Evolutionary conservation across 2,329 filamentous ascomycete genomes (phyloP), one percentile per base, ranked within the genome.

Genomic region (Orbilia ellipsospora): DNA sequence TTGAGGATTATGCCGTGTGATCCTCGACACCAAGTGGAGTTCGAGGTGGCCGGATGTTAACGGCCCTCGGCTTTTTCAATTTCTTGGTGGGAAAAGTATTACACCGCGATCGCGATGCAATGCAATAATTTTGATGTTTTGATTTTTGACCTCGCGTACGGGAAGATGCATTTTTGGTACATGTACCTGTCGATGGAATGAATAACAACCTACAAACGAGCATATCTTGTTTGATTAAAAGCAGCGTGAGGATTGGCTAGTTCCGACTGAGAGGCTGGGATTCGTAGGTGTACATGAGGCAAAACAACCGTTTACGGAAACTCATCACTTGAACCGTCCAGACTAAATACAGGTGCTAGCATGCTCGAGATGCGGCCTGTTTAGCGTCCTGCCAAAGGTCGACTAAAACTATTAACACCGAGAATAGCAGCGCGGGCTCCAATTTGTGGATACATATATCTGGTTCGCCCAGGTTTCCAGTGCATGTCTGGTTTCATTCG

Each of bases 281-380:
- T 74, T 74, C 48, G 63, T 67, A 48, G 44, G 62, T 56, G 56
- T 57, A 51, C 42, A 44, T 51, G 36, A 69, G 72, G 72, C 72
- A 75, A 75, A 75, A 75, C 72, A 75, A 60, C 72, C 72, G 72
- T 69, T 75, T 75, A 69, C 57, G 72, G 72, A 75, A 75, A 75
- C 59, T 75, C 72, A 69, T 69, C 72, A 63, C 60, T 54, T 63
- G 66, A 52, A 70, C 66, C 66, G 40, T 63, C 72, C 59, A 63
- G 36, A 57, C 51, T 74, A 62, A 61, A 62, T 36, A 10, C 31
- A 36, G 28, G 28, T 31, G 45, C 55, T 45, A 44, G 59, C 45
- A 26, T 26, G 36, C 42, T 54, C 42, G 50, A 56, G 36, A 55
- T 69, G 55, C 50, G 62, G 51, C 36, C 23, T 62, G 20, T 45